Evolutionary conservation across 331 rosid species (phyloP).

Genomic region (Stylosanthes scabra): DNA sequence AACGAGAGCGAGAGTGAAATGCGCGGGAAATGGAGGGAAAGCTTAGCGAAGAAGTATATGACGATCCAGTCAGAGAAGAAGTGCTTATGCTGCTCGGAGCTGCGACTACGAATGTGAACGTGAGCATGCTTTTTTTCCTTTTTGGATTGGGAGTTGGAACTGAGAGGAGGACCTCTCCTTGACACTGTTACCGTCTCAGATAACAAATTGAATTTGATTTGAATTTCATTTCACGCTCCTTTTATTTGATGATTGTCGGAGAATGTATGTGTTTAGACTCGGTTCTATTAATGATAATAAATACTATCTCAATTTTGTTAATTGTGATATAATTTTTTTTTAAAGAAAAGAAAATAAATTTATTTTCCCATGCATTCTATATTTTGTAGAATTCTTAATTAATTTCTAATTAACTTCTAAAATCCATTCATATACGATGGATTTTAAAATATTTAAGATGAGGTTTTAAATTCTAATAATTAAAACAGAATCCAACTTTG

Average conservation of each 20-base stretch:
- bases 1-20: not conserved
- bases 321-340: too few species aligned
- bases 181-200: not conserved
- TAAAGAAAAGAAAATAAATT: too few species aligned
- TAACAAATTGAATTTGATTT: not conserved
- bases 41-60: slow-evolving; percentile 4
- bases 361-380: too few species aligned
- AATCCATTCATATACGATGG: too few species aligned
- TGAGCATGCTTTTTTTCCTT: not conserved
- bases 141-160: not conserved
- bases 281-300: too few species aligned
- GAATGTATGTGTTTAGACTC: not conserved
- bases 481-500: too few species aligned
- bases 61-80: not conserved
- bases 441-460: not conserved
- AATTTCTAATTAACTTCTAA: too few species aligned
- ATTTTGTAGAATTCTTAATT: too few species aligned
- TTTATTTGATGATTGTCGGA: not conserved
- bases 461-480: too few species aligned
- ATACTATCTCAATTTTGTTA: too few species aligned
- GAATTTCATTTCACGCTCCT: not conserved
- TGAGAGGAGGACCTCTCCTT: not conserved
- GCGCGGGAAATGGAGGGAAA: not conserved
- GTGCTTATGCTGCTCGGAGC: not conserved
- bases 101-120: not conserved